Evolutionary conservation across 352 stramenopile genomes (phyloP), one percentile per base, ranked within the genome.

Genomic region (Phytopythium sindhum): DNA sequence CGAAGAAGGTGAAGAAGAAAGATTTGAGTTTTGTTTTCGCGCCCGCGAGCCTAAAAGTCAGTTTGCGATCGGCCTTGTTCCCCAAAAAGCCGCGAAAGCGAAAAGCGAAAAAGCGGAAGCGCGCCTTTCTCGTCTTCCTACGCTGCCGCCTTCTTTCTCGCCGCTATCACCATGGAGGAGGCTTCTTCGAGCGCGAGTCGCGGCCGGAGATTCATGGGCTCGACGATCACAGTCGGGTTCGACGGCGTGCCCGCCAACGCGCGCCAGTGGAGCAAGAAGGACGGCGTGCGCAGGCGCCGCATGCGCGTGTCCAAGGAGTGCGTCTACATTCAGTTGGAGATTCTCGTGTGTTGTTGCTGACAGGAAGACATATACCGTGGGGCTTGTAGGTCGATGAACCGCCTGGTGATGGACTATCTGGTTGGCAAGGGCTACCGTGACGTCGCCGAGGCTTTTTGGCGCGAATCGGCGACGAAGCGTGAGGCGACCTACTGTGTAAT

Each of bases 341-440:
- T n/a, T n/a, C n/a, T 37, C 41, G 52, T 31, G 26, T 60, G 47
- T 41, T 28, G 42, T 28, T 28, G 19, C 28, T 44, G 12, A 44
- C 26, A 7, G 44, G 24, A 2, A 23, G 26, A n/a, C 24, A 19
- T 11, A 3, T 52, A 15, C 11, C 4, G 14, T 45, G 10, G n/a
- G 1, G 9, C 19, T 3, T 28, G 41, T 26, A 92, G 83, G 57
- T 87, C 70, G 1, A 92, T 92, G 84, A 88, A 92, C 57, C 80
- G 81, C 11, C 60, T 92, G 15, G 84, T 92, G 64, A 90, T 92
- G 84, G 81, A 92, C 47, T 92, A 90, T 50, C 71, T 92, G n/a
- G 80, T 92, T 6, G 81, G 84, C 14, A 92, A 90, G 65, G 84
- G 84, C 53, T 90, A 90, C 45, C 80, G 81, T 55, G 78, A 92